Base-by-base conservation (phyloP, 192 early-diverging fungal genomes). In the Diversispora epigaea region DNA sequence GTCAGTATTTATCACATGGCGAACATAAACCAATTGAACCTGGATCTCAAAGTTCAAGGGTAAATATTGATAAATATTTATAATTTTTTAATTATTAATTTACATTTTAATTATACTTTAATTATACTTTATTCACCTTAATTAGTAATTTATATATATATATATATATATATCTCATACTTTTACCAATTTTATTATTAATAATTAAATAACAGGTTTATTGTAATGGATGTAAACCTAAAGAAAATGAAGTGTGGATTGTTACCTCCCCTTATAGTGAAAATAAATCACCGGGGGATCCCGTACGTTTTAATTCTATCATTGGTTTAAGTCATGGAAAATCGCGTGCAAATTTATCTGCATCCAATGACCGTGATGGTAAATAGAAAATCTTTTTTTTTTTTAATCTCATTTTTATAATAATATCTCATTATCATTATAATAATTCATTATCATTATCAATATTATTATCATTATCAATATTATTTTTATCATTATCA, bases 161-260 rank as follows among this genome's bases (percentile, higher is more conserved):
- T 32, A 32, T 32, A 32, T 32, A 32, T 32, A 32, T 32, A 32
- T 32, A 32, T 32, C 25, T 32, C 25, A 32, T 32, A 32, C 25
- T 32, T 32, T 32, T 32, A 32, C 25, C 25, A 32, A 32, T 32
- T 32, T 32, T 32, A 32, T 32, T 32, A 32, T 32, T 32, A 32
- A 1, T 32, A 32, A 14, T 32, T 54, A 17, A 17, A 17, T 4
- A 54, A 54, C 17, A 64, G 62, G 41, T 64, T 8, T 64, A 11
- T 44, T 44, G 62, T 44, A 25, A 64, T 44, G 62, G 62, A 8
- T 64, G 39, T 8, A 64, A 25, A 64, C 62, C 62, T 8, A 15
- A 17, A 14, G 40, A 32, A 14, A 64, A 64, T 64, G 62, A 64
- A 64, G 6, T 64, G 17, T 64, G 62, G 62, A 64, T 64, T 12